Evolutionary conservation across 495 filamentous ascomycete genomes (phyloP).

Genomic region (Penicillium chermesinum): DNA sequence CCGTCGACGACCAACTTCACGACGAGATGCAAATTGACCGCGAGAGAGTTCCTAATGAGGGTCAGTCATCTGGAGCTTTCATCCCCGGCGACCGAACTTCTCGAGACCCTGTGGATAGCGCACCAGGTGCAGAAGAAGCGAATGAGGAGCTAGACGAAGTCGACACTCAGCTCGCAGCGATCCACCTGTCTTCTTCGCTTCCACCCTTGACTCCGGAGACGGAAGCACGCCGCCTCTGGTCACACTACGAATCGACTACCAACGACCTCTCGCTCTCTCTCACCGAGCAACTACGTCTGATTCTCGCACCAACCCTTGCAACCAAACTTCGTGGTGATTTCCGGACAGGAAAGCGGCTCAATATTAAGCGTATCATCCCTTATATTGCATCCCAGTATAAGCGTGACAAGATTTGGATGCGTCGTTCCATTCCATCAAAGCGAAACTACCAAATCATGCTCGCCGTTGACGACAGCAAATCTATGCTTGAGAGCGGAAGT

Average conservation of each 20-base stretch:
- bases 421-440: constrained; percentile 82
- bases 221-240: constrained; percentile 78
- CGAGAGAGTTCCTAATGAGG: constrained; percentile 30
- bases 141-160: constrained; percentile 65
- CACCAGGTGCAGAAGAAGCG: constrained; percentile 37
- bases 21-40: constrained; percentile 47
- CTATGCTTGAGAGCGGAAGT: constrained; percentile 74
- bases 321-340: constrained; percentile 96
- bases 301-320: constrained; percentile 87
- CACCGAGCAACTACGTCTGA: constrained; percentile 90
- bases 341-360: constrained; percentile 95
- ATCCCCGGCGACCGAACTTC: constrained; percentile 36
- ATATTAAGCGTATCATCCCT: constrained; percentile 98
- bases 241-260: constrained; percentile 73
- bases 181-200: constrained; percentile 54
- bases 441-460: constrained; percentile 95
- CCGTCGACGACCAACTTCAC: constrained; percentile 43
- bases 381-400: constrained; percentile 98
- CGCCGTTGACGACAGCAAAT: constrained; percentile 91
- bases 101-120: constrained; percentile 26
- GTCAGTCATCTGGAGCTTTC: constrained; percentile 38
- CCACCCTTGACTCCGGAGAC: constrained; percentile 38
- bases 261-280: constrained; percentile 80
- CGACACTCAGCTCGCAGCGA: constrained; percentile 66
- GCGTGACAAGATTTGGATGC: constrained; percentile 99